Percentiles rank a stretch among this genome's conserved stretches.
Evolutionary conservation across 345 rosid genomes (phyloP).

Genomic region (Corchorus olitorius): DNA sequence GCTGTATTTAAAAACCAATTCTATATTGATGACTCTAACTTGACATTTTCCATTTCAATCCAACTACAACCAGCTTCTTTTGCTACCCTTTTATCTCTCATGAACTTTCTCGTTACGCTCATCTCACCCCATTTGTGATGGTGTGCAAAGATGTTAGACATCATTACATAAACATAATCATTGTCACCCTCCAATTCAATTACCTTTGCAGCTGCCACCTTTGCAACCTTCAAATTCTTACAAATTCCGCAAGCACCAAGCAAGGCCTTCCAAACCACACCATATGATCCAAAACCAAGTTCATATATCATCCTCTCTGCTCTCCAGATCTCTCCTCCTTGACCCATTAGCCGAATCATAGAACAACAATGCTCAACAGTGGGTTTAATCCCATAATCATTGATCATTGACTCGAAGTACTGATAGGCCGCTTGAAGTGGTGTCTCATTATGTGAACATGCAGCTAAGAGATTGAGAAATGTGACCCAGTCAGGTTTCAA

Average conservation of each 20-base stretch:
- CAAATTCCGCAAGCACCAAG: conserved; percentile 63
- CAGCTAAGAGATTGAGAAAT: conserved; percentile 71
- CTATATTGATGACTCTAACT: not conserved
- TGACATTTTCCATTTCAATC: conserved; percentile 47
- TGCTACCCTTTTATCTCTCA: conserved; percentile 54
- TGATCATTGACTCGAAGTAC: conserved; percentile 61
- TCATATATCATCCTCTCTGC: conserved; percentile 49
- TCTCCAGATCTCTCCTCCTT: conserved; percentile 45
- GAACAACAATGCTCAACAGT: conserved; percentile 71
- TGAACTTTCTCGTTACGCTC: conserved; percentile 53
- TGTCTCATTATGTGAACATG: conserved; percentile 51
- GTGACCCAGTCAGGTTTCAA: conserved; percentile 66
- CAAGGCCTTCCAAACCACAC: conserved; percentile 67
- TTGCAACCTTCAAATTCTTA: conserved; percentile 51
- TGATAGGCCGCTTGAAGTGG: conserved; percentile 38
- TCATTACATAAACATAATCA: conserved; percentile 63
- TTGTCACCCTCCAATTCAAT: conserved; percentile 52
- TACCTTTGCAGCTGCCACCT: conserved; percentile 47
- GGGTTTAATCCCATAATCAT: conserved; percentile 61
- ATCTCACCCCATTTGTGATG: conserved; percentile 64
- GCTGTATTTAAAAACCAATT: not conserved
- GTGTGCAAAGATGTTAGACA: conserved; percentile 64
- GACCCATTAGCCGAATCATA: conserved; percentile 64
- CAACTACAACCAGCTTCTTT: conserved; percentile 75
- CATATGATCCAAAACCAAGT: conserved; percentile 46